Base-by-base conservation (phyloP, 352 stramenopile species). In the Saprolegnia parasitica region DNA sequence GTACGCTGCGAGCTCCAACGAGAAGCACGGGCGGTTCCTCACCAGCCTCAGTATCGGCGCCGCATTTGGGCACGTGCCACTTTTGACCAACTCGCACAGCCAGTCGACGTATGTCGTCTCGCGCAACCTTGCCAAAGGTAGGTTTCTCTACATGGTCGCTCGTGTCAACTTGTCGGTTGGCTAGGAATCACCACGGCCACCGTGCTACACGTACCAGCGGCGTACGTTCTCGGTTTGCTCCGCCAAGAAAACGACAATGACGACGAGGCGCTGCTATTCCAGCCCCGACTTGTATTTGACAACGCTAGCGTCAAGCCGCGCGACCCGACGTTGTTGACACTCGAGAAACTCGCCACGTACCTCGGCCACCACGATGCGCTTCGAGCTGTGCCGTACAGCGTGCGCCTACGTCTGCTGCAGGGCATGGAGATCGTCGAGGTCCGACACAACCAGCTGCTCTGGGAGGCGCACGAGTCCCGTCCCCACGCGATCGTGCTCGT, bases 351-450 rank as follows among this genome's bases (percentile, higher is more conserved):
- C 15, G 32, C 63, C 5, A 47, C 40, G 29, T 70, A 61, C 26
- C 63, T 70, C 42, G 21, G 13, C 9, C 26, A 29, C 46, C 62
- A 45, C 15, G 20, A 52, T 3, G 23, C 39, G 32, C 50, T 70
- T 63, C 42, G 42, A 18, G 63, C 63, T 35, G 11, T 70, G 18
- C 63, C 63, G 16, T 13, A 60, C 10, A 10, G 20, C 3, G 39
- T 52, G 9, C 49, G 47, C 54, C 15, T 47, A 1, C 49, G 50
- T 16, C 20, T 70, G 23, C 23, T 70, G 18, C 42, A 61, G 23
- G 21, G n/a, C 42, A 70, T 70, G 63, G 20, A 58, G 52, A 40
- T 70, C 39, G 63, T 70, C 13, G 63, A 70, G 11, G n/a, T 70
- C 23, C 49, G 29, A 21, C 29, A 61, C 63, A 70, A 70, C 15